Base-by-base conservation (phyloP, 108 stramenopile genomes). In the Heterococcus sp. region DNA sequence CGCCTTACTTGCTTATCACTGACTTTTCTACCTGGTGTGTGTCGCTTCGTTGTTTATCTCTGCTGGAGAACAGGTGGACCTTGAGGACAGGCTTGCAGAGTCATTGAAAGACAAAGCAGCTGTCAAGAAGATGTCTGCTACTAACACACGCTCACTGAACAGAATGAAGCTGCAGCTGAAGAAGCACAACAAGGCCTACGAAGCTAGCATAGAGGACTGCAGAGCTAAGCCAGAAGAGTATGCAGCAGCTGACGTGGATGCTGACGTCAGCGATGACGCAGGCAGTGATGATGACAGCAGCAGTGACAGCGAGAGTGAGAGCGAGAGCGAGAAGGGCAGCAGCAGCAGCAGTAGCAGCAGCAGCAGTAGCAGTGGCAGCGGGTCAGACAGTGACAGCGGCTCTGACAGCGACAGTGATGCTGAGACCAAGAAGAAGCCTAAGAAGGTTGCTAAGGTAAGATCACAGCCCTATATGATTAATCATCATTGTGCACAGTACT, bases 81-180 rank as follows among this genome's bases (percentile, higher is more conserved):
- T 95, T 70, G 95, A 98, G 76, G 96, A 97, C 82, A 87, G 87
- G 72, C 88, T 96, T 65, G 39, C 77, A 11, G 85, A 88, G 65
- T 87, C 90, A 67, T 75, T 95, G 32, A 90, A 90, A 58, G 95
- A 98, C 85, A 96, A 96, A 90, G 92, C 90, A 0, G 90, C 90
- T 38, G 91, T 96, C 36, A 95, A 96, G 86, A 95, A 93, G 86
- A 88, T 98, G 65, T 92, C 89, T 89, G 90, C 93, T 11, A 89
- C 91, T 30, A 93, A 95, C 82, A 93, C 93, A 11, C 89, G 94
- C 65, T 92, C 95, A 37, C 88, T 96, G 75, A 97, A 97, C 84
- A 86, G 94, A 26, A 96, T 98, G 95, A 96, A 96, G 88, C 87
- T 97, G 69, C 90, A 84, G 64, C 72, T 96, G 72, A 77, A 92